Conservation (phyloP, 805 yeast genomes). For the Kregervanrija pseudodelftensis region DNA sequence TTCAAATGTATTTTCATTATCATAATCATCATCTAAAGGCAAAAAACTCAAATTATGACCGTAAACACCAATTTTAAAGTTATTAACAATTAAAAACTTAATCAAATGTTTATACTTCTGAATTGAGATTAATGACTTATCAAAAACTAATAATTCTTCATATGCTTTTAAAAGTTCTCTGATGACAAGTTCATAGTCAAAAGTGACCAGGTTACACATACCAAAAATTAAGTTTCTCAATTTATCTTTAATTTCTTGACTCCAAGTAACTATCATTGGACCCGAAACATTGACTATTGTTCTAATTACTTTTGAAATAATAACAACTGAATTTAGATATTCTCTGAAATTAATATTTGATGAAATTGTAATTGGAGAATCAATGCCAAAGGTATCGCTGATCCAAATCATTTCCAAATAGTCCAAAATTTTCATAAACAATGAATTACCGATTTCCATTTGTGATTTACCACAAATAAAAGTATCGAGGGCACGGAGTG, state of each 20-base stretch:
- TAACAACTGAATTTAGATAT: conserved; percentile 33
- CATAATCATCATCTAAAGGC: conserved; percentile 21
- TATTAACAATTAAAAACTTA: conserved; percentile 26
- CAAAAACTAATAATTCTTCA: conserved; percentile 44
- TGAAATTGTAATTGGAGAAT: conserved; percentile 35
- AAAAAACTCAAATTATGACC: conserved; percentile 15
- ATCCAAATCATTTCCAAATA: conserved; percentile 33
- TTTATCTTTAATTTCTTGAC: conserved; percentile 20
- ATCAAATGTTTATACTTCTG: conserved; percentile 25
- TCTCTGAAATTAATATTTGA: conserved; percentile 42
- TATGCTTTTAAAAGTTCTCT: conserved; percentile 34
- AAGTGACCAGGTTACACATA: conserved; percentile 28
- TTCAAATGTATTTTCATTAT: conserved; percentile 16
- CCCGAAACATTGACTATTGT: conserved; percentile 47
- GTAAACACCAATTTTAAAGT: conserved; percentile 27
- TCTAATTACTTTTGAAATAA: conserved; percentile 37
- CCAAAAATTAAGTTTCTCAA: conserved; percentile 33
- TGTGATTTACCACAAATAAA: conserved; percentile 47
- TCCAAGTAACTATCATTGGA: conserved; percentile 40
- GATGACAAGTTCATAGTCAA: conserved; percentile 27
- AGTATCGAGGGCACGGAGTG: conserved; percentile 51
- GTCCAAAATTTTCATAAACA: conserved; percentile 37
- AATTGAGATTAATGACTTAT: conserved; percentile 28
- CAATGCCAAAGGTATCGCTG: conserved; percentile 44
- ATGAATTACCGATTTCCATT: conserved; percentile 19